A percentile compares a stretch with the other conserved stretches of the same genome.
These are phyloP conservation scores for Circinella minor DNA, from an alignment of 371 early-diverging fungal species.

Conservation along the genomic window DNA sequence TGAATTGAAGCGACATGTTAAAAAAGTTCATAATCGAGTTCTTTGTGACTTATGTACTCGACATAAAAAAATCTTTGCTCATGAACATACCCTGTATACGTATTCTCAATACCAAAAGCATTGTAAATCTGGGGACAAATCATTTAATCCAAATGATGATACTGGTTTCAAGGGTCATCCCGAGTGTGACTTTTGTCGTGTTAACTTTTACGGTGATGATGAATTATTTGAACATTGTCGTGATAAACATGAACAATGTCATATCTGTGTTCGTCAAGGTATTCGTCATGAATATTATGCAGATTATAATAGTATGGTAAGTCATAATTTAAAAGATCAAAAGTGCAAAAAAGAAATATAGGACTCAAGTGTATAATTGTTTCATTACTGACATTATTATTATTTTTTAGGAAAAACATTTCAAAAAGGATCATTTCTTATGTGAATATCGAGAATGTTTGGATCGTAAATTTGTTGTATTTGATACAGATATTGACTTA, in stretches of 20 bases:
- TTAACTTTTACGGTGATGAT: constrained; percentile 85
- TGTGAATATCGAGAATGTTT: constrained; percentile 85
- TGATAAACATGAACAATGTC: constrained; percentile 94
- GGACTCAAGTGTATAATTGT: background rate
- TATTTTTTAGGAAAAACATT: constrained; percentile 76
- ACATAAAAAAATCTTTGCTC: constrained; percentile 90
- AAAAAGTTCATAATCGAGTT: constrained; percentile 69
- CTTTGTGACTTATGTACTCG: constrained; percentile 89
- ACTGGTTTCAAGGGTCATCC: constrained; percentile 94
- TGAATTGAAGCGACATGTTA: constrained; percentile 83
- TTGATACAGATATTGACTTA: constrained; percentile 88
- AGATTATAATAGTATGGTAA: constrained; percentile 82
- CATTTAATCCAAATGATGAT: constrained; percentile 61
- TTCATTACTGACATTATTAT: background rate
- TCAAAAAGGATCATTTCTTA: constrained; percentile 79
- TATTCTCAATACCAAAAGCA: constrained; percentile 72
- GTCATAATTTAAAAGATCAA: constrained; percentile 12
- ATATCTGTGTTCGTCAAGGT: constrained; percentile 78
- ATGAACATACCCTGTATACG: constrained; percentile 87
- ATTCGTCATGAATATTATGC: constrained; percentile 84
- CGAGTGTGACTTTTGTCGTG: constrained; percentile 86
- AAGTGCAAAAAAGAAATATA: background rate
- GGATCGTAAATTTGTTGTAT: constrained; percentile 96
- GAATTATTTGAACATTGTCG: constrained; percentile 93
- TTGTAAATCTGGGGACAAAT: constrained; percentile 66